phyloP scores from a whole-genome alignment of 1,284 basidiomycete genomes.

The Schizophyllum commune region DNA sequence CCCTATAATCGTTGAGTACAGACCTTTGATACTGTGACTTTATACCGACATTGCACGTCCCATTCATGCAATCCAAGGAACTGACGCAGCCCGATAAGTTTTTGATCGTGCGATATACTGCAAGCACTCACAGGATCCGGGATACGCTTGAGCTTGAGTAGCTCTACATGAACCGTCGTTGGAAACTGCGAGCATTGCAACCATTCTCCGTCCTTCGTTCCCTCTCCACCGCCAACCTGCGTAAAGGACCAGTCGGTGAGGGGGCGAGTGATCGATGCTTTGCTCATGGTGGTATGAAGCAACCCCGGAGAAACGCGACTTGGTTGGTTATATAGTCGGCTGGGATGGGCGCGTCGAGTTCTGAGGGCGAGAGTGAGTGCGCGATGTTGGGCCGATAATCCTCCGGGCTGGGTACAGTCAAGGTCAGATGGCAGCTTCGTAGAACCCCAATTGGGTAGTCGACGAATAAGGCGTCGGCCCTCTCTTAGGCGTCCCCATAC shows the following conservation, averaged over 20 bases:
- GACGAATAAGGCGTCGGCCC: too few species aligned
- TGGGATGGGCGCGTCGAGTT: too few species aligned
- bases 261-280: conserved; percentile 16
- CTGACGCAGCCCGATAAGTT: conserved; percentile 25
- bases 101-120: conserved; percentile 3
- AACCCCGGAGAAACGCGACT: neutral
- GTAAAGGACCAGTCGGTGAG: conserved; percentile 58
- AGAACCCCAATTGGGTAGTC: too few species aligned
- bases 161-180: conserved; percentile 80
- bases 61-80: conserved; percentile 75
- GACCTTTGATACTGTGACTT: neutral
- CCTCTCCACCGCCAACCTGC: conserved; percentile 54
- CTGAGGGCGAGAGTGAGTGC: too few species aligned
- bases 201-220: conserved; percentile 62
- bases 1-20: conserved; percentile 42
- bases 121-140: conserved; percentile 65
- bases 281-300: too few species aligned
- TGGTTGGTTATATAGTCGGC: too few species aligned
- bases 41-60: conserved; percentile 69
- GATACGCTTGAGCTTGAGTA: conserved; percentile 63
- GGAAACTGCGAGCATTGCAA: conserved; percentile 56
- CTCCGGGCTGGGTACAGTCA: too few species aligned
- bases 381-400: too few species aligned
- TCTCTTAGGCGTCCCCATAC: too few species aligned
- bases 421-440: too few species aligned